A percentile compares a stretch with the other conserved stretches of the same genome.
Evolutionary conservation across 768 basidiomycete genomes (phyloP).

Genomic region (Trametes elegans): DNA sequence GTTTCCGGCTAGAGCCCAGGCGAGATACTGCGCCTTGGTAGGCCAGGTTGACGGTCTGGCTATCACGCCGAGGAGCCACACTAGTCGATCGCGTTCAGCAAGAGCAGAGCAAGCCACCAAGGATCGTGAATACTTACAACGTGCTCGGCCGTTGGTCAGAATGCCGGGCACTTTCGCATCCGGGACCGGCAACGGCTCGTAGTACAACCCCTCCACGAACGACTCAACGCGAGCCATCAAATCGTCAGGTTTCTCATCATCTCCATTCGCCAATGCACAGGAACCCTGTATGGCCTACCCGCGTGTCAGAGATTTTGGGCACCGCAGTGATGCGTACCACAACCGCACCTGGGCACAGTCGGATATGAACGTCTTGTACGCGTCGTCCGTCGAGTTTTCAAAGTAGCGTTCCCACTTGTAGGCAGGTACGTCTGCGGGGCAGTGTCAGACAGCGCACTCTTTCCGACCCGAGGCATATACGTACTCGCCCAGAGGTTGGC

Average conservation of each 20-base stretch:
- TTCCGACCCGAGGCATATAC: neutral
- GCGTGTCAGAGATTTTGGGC: too few relatives aligned
- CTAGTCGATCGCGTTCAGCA: neutral
- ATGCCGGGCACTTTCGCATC: constrained; percentile 26
- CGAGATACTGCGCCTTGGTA: constrained; percentile 16
- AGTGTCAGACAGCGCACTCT: neutral
- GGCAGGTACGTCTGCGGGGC: constrained; percentile 15
- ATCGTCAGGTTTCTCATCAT: constrained; percentile 17
- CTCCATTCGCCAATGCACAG: constrained; percentile 28
- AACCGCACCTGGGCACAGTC: constrained; percentile 29
- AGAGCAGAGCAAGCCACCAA: too few relatives aligned
- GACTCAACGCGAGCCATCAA: constrained; percentile 24
- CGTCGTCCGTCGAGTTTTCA: constrained; percentile 25
- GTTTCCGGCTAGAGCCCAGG: constrained; percentile 27
- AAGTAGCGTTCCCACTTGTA: constrained; percentile 25
- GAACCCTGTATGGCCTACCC: too few relatives aligned
- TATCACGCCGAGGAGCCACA: constrained; percentile 18
- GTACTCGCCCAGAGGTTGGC: constrained; percentile 28
- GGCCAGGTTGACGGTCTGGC: constrained; percentile 27
- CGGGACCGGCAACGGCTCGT: constrained; percentile 28
- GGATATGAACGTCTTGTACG: constrained; percentile 27
- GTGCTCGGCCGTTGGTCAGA: constrained; percentile 27
- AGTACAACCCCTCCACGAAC: constrained; percentile 24
- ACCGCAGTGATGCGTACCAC: too few relatives aligned
- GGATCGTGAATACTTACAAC: constrained; percentile 16